Percentiles rank a stretch among this genome's conserved stretches.
Conservation (phyloP, 495 filamentous ascomycete species). For the Halenospora varia region DNA sequence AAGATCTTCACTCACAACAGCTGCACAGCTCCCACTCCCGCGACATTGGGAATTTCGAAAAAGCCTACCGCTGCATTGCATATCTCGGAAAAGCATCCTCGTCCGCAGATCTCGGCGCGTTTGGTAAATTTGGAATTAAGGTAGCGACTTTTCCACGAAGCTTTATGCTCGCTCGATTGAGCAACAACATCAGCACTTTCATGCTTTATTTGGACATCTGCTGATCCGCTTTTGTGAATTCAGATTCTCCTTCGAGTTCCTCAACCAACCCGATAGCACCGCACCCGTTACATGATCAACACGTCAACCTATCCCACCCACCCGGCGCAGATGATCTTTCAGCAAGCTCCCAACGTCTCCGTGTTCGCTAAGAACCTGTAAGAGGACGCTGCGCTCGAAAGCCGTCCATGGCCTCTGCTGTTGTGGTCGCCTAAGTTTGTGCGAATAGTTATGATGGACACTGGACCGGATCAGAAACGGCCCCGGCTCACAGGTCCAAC, state of each 20-base stretch:
- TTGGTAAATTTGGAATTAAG: background rate
- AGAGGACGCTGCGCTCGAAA: constrained; percentile 24
- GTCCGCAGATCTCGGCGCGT: background rate
- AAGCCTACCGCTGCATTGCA: background rate
- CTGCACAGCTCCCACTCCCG: background rate
- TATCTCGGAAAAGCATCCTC: background rate
- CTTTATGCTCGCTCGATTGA: background rate
- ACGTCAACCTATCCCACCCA: constrained; percentile 24
- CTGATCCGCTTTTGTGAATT: background rate
- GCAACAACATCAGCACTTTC: background rate
- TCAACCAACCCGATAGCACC: constrained; percentile 9
- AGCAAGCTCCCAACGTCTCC: constrained; percentile 17
- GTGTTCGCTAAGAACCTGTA: constrained; percentile 24
- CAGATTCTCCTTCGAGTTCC: background rate
- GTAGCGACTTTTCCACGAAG: background rate
- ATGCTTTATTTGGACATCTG: background rate
- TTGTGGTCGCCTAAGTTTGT: constrained; percentile 21
- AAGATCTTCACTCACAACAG: background rate
- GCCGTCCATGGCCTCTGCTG: constrained; percentile 27
- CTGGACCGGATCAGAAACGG: constrained; percentile 24
- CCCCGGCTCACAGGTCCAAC: constrained; percentile 11
- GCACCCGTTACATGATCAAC: constrained; percentile 16
- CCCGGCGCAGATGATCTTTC: constrained; percentile 22
- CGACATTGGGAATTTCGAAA: background rate
- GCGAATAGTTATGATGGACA: constrained; percentile 22